Evolutionary conservation across 495 filamentous ascomycete genomes (phyloP).

Genomic region (Aspergillus nanangensis): DNA sequence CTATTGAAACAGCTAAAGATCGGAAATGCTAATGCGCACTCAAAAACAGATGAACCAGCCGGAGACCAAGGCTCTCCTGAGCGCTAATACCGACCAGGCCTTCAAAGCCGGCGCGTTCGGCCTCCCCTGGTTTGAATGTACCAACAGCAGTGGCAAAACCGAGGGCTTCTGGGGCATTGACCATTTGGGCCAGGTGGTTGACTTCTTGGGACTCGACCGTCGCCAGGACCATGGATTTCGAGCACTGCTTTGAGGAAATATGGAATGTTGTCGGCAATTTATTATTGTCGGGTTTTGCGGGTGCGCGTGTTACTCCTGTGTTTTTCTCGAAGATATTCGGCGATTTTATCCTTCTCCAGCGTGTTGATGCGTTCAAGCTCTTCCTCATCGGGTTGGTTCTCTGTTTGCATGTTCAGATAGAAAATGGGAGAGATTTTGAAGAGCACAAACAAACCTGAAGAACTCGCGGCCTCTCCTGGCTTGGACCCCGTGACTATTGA

Average conservation of each 20-base stretch:
- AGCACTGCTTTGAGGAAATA: constrained; percentile 16
- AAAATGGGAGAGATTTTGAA: too few relatives aligned
- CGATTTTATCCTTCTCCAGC: constrained; percentile 24
- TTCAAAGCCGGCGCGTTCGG: constrained; percentile 65
- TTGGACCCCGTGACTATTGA: background rate
- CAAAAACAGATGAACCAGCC: constrained; percentile 26
- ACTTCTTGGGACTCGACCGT: constrained; percentile 54
- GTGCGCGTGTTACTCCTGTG: constrained; percentile 17
- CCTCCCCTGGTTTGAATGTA: constrained; percentile 66
- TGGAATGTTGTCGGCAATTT: background rate
- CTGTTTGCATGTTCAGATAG: too few relatives aligned
- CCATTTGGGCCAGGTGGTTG: constrained; percentile 59
- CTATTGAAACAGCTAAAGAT: background rate
- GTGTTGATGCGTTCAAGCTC: constrained; percentile 21
- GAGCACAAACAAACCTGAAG: too few relatives aligned
- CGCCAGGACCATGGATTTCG: constrained; percentile 25
- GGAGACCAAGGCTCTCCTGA: constrained; percentile 51
- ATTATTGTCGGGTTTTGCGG: background rate
- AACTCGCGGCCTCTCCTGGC: background rate
- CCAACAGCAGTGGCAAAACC: constrained; percentile 52
- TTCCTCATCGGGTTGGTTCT: constrained; percentile 4
- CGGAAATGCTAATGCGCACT: constrained; percentile 7
- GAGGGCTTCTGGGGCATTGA: constrained; percentile 70
- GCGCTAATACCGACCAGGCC: constrained; percentile 52
- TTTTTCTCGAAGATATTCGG: constrained; percentile 28